Conservation (phyloP, 1,284 basidiomycete species). For the Moesziomyces antarcticus region DNA sequence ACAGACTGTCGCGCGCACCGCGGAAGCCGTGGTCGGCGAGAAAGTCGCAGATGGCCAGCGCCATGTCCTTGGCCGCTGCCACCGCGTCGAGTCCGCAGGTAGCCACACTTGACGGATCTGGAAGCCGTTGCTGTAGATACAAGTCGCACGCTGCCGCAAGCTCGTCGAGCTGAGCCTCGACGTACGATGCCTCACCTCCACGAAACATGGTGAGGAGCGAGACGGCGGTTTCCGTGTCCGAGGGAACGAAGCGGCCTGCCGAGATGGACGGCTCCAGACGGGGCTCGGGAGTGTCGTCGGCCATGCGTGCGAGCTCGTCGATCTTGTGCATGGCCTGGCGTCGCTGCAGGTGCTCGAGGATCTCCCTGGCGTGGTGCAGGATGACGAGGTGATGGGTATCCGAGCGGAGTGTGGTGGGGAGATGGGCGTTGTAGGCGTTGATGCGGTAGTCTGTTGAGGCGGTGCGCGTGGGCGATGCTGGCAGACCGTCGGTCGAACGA, state of each 20-base stretch:
- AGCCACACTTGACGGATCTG: no score
- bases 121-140: conserved; percentile 28
- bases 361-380: conserved; percentile 38
- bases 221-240: conserved; percentile 28
- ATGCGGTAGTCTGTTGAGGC: conserved; percentile 17
- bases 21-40: conserved; percentile 39
- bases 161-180: conserved; percentile 40
- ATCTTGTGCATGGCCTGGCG: conserved; percentile 43
- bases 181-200: conserved; percentile 32
- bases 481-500: conserved; percentile 6
- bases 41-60: conserved; percentile 44
- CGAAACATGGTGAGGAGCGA: conserved; percentile 46
- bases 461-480: not conserved
- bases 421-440: conserved; percentile 37
- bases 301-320: conserved; percentile 1
- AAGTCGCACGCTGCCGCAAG: conserved; percentile 49
- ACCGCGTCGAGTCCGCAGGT: not conserved
- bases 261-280: not conserved
- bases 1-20: conserved; percentile 23
- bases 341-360: conserved; percentile 51
- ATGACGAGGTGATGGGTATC: conserved; percentile 45
- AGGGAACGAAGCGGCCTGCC: conserved; percentile 1
- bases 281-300: not conserved
- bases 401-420: conserved; percentile 34
- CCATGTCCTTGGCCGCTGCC: conserved; percentile 16